Evolutionary conservation across 495 filamentous ascomycete species (phyloP).

Genomic region (Bathelium albidoporum): DNA sequence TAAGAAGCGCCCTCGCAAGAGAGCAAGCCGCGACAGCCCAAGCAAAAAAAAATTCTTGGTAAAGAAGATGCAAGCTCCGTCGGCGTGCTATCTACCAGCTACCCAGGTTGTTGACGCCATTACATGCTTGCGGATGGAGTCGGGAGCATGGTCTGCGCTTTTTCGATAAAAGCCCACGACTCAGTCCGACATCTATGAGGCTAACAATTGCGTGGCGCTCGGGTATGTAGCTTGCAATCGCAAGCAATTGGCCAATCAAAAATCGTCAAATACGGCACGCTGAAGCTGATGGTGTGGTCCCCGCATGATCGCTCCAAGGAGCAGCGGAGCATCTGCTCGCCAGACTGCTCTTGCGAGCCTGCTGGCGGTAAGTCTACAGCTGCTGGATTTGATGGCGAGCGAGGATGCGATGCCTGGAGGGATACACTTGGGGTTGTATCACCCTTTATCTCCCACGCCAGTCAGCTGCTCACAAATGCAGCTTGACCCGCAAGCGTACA

Average conservation of each 20-base stretch:
- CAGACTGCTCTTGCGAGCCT: background rate
- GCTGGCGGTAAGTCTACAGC: background rate
- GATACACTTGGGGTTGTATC: background rate
- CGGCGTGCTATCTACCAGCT: background rate
- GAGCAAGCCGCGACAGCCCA: too few relatives aligned
- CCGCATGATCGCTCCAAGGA: constrained; percentile 4
- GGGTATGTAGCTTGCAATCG: background rate
- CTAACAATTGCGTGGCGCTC: constrained; percentile 1
- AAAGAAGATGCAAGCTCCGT: background rate
- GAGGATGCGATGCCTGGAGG: background rate
- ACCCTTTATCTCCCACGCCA: background rate
- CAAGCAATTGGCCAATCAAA: background rate
- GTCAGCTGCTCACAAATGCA: background rate
- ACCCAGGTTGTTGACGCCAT: background rate
- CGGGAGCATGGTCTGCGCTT: background rate
- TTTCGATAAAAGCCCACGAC: constrained; percentile 1
- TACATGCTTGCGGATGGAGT: background rate
- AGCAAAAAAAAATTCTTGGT: background rate
- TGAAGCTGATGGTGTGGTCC: background rate
- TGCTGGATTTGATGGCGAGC: background rate
- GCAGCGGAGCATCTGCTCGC: too few relatives aligned
- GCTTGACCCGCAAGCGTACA: background rate
- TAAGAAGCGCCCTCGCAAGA: background rate
- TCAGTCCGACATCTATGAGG: background rate
- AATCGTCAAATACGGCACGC: background rate